Evolutionary conservation across 495 filamentous ascomycete species (phyloP).

Genomic region (Annulohypoxylon bovei): DNA sequence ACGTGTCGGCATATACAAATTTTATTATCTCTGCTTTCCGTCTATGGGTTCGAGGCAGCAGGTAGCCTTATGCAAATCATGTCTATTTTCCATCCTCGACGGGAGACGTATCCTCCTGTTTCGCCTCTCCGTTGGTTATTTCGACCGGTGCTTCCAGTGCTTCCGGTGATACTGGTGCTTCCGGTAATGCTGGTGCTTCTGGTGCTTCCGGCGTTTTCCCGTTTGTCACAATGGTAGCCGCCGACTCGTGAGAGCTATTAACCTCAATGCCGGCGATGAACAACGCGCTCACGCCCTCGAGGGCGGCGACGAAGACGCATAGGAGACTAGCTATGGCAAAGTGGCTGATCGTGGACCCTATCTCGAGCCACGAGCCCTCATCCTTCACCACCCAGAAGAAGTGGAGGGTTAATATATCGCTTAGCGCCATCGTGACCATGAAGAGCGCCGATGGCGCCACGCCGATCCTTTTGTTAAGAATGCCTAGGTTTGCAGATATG

Average conservation of each 20-base stretch:
- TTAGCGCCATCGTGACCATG: slow-evolving; percentile 93
- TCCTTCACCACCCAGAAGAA: slow-evolving; percentile 98
- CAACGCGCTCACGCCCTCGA: slow-evolving; percentile 86
- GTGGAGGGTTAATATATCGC: slow-evolving; percentile 91
- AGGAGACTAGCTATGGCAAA: slow-evolving; percentile 91
- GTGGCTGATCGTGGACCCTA: slow-evolving; percentile 93
- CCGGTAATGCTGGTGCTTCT: slow-evolving; percentile 19
- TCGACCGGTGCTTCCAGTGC: slow-evolving; percentile 13
- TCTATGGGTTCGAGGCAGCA: neutral
- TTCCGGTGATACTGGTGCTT: slow-evolving; percentile 36
- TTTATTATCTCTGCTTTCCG: slow-evolving; percentile 9
- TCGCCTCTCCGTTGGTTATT: slow-evolving; percentile 33
- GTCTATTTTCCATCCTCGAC: slow-evolving; percentile 24
- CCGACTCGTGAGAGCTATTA: slow-evolving; percentile 47
- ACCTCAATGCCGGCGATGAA: slow-evolving; percentile 87
- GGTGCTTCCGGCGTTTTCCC: slow-evolving; percentile 41
- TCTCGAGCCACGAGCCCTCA: slow-evolving; percentile 96
- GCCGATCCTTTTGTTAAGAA: slow-evolving; percentile 86
- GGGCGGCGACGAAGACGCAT: slow-evolving; percentile 87
- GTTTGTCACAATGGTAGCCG: slow-evolving; percentile 28
- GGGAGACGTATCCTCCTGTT: slow-evolving; percentile 11
- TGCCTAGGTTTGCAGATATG: slow-evolving; percentile 91
- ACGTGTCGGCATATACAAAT: slow-evolving; percentile 15
- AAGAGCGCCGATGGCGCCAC: slow-evolving; percentile 87
- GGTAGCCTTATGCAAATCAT: neutral